Evolutionary conservation across 2,329 filamentous ascomycete species (phyloP), one percentile per base, ranked within the genome.

Genomic region (Sordariomycetes sp.): DNA sequence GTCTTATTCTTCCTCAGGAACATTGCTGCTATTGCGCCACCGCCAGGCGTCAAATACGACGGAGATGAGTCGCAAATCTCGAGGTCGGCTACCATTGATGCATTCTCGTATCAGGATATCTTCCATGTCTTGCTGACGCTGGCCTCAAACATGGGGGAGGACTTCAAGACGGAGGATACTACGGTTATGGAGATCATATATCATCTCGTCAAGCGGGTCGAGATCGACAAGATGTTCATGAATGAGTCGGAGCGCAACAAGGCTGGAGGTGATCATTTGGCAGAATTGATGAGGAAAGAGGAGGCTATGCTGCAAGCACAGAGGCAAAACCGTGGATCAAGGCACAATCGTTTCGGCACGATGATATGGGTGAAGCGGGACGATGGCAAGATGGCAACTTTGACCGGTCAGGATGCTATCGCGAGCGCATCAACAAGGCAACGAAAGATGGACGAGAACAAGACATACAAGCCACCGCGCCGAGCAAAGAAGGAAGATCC

Each of bases 351-450:
- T 21, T 98, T 96, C 49, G 92, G 92, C 3, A 94, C 88, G 9
- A 96, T 96, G 85, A 79, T 95, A 21, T 96, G 90, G 88, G 77
- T 98, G 24, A 86, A 94, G 61, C 71, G 88, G 36, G 83, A 87
- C 32, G 82, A 88, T 45, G 79, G 82, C 33, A 88, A 88, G 49
- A 75, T 92, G 47, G 82, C 85, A 0, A 87, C 88, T 0, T 72
- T 98, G 2, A 88, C 87, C 0, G 92, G 92, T 2, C 90, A 96
- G 52, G 82, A 87, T 46, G 84, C 84, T 5, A 72, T 98, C 29
- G 73, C 78, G 4, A 79, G 86, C 47, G 73, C 78, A 6, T 71
- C 82, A 8, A 72, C 74, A 25, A 82, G 83, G 6, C 72, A 94
- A 43, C 71, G 83, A 33, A 93, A 94, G 54, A 87, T 98, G 76